Evolutionary conservation across 2,329 filamentous ascomycete genomes (phyloP).

Genomic region (Nemania sp.): DNA sequence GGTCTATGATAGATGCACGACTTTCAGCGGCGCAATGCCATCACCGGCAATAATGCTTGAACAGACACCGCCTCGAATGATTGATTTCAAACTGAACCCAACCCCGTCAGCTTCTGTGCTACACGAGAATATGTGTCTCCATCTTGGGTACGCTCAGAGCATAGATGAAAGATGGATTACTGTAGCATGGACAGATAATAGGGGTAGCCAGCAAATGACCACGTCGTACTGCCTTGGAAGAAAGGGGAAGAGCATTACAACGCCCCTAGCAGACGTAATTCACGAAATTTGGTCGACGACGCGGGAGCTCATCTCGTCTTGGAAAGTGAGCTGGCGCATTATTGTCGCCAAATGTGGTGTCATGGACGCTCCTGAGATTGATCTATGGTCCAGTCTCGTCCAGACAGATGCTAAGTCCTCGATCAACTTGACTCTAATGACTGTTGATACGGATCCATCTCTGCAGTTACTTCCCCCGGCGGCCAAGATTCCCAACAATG

Average conservation of each 20-base stretch:
- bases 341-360: conserved; percentile 78
- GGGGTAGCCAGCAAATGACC: conserved; percentile 78
- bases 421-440: conserved; percentile 69
- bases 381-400: conserved; percentile 67
- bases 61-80: conserved; percentile 73
- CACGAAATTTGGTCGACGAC: conserved; percentile 84
- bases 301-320: conserved; percentile 75
- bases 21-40: conserved; percentile 67
- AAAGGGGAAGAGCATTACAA: conserved; percentile 64
- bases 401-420: conserved; percentile 64
- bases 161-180: conserved; percentile 82
- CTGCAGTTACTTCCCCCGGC: conserved; percentile 71
- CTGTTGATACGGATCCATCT: conserved; percentile 73
- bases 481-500: conserved; percentile 60
- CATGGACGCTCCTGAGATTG: conserved; percentile 75
- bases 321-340: conserved; percentile 81
- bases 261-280: conserved; percentile 71
- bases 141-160: conserved; percentile 82
- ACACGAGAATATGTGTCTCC: conserved; percentile 82
- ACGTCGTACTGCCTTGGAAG: conserved; percentile 78
- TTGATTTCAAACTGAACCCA: conserved; percentile 79
- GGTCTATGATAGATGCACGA: conserved; percentile 79
- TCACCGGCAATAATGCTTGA: conserved; percentile 80
- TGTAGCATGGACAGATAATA: conserved; percentile 83
- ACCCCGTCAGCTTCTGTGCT: conserved; percentile 79